Conservation (phyloP, 257 asterid species). For the Mitragyna speciosa region DNA sequence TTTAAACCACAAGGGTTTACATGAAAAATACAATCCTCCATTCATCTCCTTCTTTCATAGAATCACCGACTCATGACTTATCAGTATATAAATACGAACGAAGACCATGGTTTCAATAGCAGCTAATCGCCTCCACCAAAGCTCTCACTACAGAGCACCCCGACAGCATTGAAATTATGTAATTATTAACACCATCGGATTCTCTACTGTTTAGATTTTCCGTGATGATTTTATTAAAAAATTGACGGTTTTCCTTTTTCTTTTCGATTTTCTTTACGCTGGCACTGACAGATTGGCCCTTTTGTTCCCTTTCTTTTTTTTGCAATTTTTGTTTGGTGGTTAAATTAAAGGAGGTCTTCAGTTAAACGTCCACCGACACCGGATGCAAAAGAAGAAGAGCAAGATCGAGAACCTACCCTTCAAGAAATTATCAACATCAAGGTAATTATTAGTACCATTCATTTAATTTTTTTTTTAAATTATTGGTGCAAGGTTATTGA, state of each 20-base stretch:
- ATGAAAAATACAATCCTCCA: not conserved
- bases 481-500: not conserved
- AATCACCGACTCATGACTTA: slow-evolving; percentile 8
- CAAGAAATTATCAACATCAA: slow-evolving; percentile 53
- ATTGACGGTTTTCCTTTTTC: not conserved
- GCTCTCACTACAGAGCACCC: not conserved
- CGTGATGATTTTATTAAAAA: not conserved
- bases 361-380: slow-evolving; percentile 69
- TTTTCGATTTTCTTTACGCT: not conserved
- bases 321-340: not conserved
- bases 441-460: slow-evolving; percentile 25
- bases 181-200: not conserved
- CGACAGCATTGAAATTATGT: not conserved
- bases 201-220: not conserved
- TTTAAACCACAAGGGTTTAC: not conserved
- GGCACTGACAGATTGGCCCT: not conserved
- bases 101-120: too few species aligned
- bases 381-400: slow-evolving; percentile 50
- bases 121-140: not conserved
- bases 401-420: slow-evolving; percentile 45
- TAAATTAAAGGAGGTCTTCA: slow-evolving; percentile 52
- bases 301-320: not conserved
- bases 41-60: not conserved
- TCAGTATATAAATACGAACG: not conserved
- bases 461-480: not conserved